Conservation (phyloP, 108 stramenopile genomes). For the Skeletonema marinoi region DNA sequence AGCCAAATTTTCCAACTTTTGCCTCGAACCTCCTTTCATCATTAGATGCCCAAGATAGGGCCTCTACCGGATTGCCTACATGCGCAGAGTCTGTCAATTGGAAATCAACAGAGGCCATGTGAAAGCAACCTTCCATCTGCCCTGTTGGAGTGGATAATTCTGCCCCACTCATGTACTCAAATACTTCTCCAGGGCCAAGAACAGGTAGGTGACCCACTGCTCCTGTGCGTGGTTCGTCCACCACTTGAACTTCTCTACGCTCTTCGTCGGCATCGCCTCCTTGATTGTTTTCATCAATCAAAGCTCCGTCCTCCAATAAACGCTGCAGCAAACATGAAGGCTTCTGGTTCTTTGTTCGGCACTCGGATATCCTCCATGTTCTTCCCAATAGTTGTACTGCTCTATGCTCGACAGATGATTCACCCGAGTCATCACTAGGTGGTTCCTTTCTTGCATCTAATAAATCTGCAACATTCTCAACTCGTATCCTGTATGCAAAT, state of each 20-base stretch:
- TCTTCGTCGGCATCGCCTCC: neutral
- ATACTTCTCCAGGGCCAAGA: slow-evolving; percentile 62
- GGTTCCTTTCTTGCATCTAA: slow-evolving; percentile 1
- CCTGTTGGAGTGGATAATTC: slow-evolving; percentile 43
- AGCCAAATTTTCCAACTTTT: slow-evolving; percentile 31
- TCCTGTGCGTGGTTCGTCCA: slow-evolving; percentile 47
- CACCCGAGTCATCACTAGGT: neutral
- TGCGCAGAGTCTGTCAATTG: slow-evolving; percentile 33
- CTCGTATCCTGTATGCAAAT: slow-evolving; percentile 49
- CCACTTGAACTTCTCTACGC: slow-evolving; percentile 13
- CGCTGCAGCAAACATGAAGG: slow-evolving; percentile 15
- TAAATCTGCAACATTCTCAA: slow-evolving; percentile 42
- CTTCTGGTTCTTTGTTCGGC: slow-evolving; percentile 1
- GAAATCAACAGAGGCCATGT: slow-evolving; percentile 42
- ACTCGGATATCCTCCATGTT: slow-evolving; percentile 47
- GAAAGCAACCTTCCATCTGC: slow-evolving; percentile 43
- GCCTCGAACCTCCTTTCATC: slow-evolving; percentile 40
- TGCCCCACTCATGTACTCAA: slow-evolving; percentile 54
- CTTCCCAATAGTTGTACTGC: slow-evolving; percentile 46
- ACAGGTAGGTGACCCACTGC: slow-evolving; percentile 57
- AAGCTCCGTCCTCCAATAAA: slow-evolving; percentile 24
- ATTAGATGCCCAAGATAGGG: slow-evolving; percentile 33
- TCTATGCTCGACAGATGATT: slow-evolving; percentile 1
- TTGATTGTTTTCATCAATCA: slow-evolving; percentile 2
- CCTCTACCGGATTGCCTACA: slow-evolving; percentile 40